Conservation (phyloP, 768 basidiomycete species). For the Suillus plorans region DNA sequence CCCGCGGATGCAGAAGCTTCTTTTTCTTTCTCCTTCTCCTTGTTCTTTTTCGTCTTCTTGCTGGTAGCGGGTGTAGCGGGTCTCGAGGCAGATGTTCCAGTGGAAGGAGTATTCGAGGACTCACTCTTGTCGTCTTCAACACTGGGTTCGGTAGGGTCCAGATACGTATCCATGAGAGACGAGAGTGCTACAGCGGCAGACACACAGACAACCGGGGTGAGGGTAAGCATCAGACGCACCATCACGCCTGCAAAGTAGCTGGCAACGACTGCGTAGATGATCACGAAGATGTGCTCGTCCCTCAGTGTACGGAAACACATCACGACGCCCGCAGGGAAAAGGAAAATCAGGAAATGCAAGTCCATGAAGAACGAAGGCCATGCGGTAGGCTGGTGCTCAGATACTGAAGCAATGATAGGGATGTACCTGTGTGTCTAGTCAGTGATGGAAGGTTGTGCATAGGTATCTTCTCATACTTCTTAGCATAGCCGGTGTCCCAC, state of each 20-base stretch:
- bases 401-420: conserved; percentile 98
- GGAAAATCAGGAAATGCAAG: conserved; percentile 94
- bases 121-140: conserved; percentile 8
- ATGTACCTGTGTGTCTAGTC: conserved; percentile 59
- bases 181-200: conserved; percentile 90
- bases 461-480: conserved; percentile 60
- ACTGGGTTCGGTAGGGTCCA: conserved; percentile 79
- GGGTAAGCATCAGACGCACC: conserved; percentile 97
- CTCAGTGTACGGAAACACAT: conserved; percentile 92
- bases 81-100: conserved; percentile 26
- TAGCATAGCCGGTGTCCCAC: conserved; percentile 99
- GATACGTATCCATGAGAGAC: conserved; percentile 82
- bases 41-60: conserved; percentile 56
- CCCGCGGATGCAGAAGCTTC: conserved; percentile 43
- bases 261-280: conserved; percentile 94
- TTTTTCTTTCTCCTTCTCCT: conserved; percentile 49
- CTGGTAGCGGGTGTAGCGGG: conserved; percentile 23
- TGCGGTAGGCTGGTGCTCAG: conserved; percentile 98
- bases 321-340: conserved; percentile 95
- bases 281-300: conserved; percentile 97
- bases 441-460: conserved; percentile 9
- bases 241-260: conserved; percentile 99
- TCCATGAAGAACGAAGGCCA: conserved; percentile 99
- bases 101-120: conserved; percentile 9
- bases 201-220: conserved; percentile 97